These are phyloP conservation scores for Anethum foeniculum DNA, from an alignment of 140 eudicot species.

Conservation along the genomic window DNA sequence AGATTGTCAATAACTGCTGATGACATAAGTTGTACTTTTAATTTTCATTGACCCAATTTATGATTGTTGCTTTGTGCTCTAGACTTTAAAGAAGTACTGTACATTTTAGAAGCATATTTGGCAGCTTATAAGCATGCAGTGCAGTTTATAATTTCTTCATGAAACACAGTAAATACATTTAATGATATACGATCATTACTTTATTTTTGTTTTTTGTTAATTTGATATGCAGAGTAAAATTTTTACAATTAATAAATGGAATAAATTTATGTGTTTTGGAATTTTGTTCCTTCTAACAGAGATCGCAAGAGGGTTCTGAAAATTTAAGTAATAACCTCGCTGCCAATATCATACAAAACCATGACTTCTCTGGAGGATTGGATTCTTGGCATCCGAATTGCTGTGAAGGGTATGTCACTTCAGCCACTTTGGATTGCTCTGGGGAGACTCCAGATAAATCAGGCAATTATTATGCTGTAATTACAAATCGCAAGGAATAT, in stretches of 20 bases:
- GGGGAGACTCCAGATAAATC: constrained; percentile 22
- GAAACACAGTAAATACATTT: neutral
- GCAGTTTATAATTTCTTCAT: neutral
- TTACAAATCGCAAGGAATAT: constrained; percentile 56
- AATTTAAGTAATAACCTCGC: constrained; percentile 17
- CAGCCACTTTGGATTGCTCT: constrained; percentile 23
- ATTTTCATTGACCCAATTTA: neutral
- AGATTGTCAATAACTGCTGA: neutral
- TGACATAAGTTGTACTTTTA: neutral
- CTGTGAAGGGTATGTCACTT: constrained; percentile 51
- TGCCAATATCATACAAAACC: constrained; percentile 56
- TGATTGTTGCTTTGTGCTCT: neutral
- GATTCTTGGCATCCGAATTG: constrained; percentile 60
- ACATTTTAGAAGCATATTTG: neutral
- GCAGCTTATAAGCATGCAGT: neutral
- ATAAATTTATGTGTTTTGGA: neutral
- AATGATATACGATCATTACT: neutral
- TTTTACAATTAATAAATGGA: neutral
- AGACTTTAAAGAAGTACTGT: neutral
- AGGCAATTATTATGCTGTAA: constrained; percentile 36
- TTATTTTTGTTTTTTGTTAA: neutral
- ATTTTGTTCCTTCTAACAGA: constrained; percentile 10
- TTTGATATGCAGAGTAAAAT: neutral
- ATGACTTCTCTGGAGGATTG: constrained; percentile 63
- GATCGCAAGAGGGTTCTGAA: constrained; percentile 10